Evolutionary conservation across 139 green algal genomes (phyloP), one percentile per base, ranked within the genome.

Genomic region (Tetradesmus lagerheimii): DNA sequence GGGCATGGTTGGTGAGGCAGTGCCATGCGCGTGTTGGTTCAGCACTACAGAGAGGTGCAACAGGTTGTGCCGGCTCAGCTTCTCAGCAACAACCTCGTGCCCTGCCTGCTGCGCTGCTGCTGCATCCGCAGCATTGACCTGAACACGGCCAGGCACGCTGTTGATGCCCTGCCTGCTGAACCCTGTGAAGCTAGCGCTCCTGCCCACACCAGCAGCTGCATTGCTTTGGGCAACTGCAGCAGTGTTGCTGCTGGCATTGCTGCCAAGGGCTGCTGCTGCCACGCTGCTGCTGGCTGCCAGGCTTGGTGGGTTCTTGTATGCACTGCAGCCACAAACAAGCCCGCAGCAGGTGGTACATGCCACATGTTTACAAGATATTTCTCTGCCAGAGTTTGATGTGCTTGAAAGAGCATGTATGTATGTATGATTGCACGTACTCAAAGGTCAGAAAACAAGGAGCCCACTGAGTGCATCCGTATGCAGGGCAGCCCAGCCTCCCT

Each of bases 211-310:
- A 39, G 3, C 41, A 39, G 1, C 16, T 81, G 85, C 67, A 45
- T 43, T 84, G 78, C 78, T 39, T 8, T 71, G 38, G 35, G 41
- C 16, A 1, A 31, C 76, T 86, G 37, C 37, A 4, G 53, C 78
- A 43, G 12, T 27, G 4, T n/a, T 75, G 35, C 38, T 53, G 78
- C 78, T 74, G 57, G 23, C 35, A 20, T 29, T 74, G 77, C 76
- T 47, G 16, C 47, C 53, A 29, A 23, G 4, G 34, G 31, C 37
- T 67, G 81, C 45, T 75, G 81, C 81, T 87, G 81, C 81, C 18
- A 38, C 6, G 31, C 41, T 84, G 85, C 85, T 84, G 85, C 85
- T 83, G n/a, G 71, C 74, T 43, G 15, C 67, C 39, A 80, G 39
- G 84, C 84, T 89, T 41, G 66, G 66, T 9, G 31, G 23, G 74